These are phyloP conservation scores for Rosa persica DNA, from an alignment of 306 rosid genomes.

Conservation along the genomic window DNA sequence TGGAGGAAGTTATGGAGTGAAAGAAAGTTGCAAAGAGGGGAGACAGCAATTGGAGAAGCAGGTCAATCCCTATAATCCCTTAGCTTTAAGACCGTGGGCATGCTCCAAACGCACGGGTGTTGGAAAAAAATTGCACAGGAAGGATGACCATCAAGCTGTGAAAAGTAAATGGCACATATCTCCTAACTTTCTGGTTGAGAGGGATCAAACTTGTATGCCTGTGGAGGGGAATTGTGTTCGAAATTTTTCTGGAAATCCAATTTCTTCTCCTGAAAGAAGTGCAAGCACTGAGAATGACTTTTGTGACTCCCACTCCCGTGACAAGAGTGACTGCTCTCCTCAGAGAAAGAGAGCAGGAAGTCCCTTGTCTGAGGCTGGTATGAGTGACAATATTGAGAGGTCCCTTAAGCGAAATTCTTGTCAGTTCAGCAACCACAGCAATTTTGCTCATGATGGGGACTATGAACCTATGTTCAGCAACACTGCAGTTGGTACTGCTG, in stretches of 20 bases:
- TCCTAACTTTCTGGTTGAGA: constrained; percentile 22
- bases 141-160: constrained; percentile 23
- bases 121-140: constrained; percentile 40
- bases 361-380: constrained; percentile 25
- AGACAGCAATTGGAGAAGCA: constrained; percentile 37
- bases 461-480: constrained; percentile 16
- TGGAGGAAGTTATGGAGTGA: constrained; percentile 27
- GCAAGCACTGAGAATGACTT: constrained; percentile 24
- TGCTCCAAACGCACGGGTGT: constrained; percentile 52
- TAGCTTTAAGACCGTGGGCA: constrained; percentile 45
- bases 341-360: constrained; percentile 36
- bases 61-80: constrained; percentile 33
- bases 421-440: constrained; percentile 27
- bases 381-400: constrained; percentile 25
- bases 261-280: constrained; percentile 41
- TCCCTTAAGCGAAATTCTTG: constrained; percentile 17
- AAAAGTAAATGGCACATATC: constrained; percentile 31
- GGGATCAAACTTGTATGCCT: constrained; percentile 22
- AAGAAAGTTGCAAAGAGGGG: constrained; percentile 26
- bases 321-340: constrained; percentile 30
- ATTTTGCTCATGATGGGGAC: constrained; percentile 17
- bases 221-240: constrained; percentile 25
- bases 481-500: constrained; percentile 19
- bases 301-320: constrained; percentile 27
- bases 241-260: constrained; percentile 22